These are phyloP conservation scores for Blastocystis hominis DNA, from an alignment of 352 stramenopile genomes.

Conservation along the genomic window DNA sequence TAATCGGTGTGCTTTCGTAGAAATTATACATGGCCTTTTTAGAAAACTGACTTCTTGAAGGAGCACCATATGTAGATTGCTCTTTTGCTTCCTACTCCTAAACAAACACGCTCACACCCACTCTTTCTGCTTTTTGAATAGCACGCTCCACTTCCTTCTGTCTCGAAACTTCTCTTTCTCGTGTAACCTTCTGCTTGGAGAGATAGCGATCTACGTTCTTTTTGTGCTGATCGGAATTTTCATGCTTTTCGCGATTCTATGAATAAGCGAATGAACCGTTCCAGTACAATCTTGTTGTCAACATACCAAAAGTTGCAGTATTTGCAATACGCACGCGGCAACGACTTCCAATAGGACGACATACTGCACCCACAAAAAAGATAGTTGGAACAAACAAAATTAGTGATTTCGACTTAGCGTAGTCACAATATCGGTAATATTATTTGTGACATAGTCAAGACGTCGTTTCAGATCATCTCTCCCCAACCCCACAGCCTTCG, in stretches of 20 bases:
- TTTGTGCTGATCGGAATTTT: conserved; percentile 38
- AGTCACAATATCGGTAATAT: conserved; percentile 37
- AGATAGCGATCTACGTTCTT: conserved; percentile 43
- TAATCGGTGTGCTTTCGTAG: neutral
- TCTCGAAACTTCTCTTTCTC: neutral
- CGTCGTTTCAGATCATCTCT: conserved; percentile 26
- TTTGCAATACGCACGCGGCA: conserved; percentile 21
- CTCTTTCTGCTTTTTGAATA: neutral
- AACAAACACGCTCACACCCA: neutral
- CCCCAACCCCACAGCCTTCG: neutral
- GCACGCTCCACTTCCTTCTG: conserved; percentile 10
- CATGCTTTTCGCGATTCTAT: conserved; percentile 41
- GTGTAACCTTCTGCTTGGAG: neutral
- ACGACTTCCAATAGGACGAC: conserved; percentile 27
- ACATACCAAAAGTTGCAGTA: conserved; percentile 57
- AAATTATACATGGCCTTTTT: neutral
- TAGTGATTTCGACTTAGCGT: neutral
- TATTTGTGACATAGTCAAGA: conserved; percentile 30
- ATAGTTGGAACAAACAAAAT: conserved; percentile 26
- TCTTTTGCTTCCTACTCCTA: conserved; percentile 9
- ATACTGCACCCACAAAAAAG: neutral
- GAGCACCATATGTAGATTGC: neutral
- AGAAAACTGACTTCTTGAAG: neutral
- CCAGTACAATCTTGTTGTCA: conserved; percentile 46
- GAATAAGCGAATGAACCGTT: neutral